These are phyloP conservation scores for Colletotrichum musae DNA, from an alignment of 2,329 filamentous ascomycete genomes.

Conservation along the genomic window DNA sequence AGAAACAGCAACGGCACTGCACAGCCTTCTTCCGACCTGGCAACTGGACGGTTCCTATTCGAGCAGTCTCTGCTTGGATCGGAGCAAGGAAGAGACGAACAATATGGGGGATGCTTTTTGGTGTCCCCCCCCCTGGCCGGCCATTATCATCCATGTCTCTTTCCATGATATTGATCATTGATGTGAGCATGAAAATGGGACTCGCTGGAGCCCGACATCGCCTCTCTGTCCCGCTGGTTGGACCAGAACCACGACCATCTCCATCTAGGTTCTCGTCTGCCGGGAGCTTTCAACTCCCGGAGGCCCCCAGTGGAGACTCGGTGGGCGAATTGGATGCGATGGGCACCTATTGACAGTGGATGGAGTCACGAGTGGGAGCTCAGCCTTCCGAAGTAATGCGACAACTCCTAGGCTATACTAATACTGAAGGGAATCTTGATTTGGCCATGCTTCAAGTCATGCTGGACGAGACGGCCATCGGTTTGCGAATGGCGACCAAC, in stretches of 20 bases:
- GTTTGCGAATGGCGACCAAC: constrained; percentile 7
- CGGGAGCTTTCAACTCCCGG: constrained; percentile 26
- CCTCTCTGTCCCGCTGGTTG: constrained; percentile 2
- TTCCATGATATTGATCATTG: neutral
- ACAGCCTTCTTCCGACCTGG: constrained; percentile 6
- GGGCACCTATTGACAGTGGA: constrained; percentile 16
- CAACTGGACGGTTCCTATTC: constrained; percentile 23
- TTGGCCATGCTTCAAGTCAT: neutral
- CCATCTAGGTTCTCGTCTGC: constrained; percentile 1
- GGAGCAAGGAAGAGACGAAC: constrained; percentile 30
- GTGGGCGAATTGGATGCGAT: constrained; percentile 23
- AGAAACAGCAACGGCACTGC: constrained; percentile 36
- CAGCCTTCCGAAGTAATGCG: constrained; percentile 28
- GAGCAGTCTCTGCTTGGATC: constrained; percentile 23
- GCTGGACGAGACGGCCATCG: neutral
- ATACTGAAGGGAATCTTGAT: constrained; percentile 23
- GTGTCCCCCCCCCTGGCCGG: constrained; percentile 16
- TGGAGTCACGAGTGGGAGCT: constrained; percentile 10
- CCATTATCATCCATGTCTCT: constrained; percentile 6
- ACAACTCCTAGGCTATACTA: neutral
- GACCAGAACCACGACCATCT: too few relatives aligned
- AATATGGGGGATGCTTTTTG: neutral
- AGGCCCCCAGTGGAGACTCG: constrained; percentile 3
- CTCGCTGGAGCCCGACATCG: constrained; percentile 24
- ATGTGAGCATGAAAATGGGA: constrained; percentile 17